Evolutionary conservation across 83 land plant genomes (phyloP).

Genomic region (Isoetes engelmannii): DNA sequence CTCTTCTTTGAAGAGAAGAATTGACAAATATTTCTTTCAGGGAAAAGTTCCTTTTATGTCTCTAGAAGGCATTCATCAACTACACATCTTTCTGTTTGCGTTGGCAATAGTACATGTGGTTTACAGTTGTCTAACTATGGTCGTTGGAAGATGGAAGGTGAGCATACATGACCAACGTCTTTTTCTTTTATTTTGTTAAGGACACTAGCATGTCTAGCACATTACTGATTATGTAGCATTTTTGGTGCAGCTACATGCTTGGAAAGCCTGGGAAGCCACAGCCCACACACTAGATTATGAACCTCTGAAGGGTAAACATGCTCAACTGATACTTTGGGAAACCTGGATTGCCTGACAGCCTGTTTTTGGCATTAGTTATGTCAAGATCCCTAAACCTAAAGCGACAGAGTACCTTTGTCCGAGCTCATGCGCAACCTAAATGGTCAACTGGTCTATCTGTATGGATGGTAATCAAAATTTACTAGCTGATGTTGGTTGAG

Average conservation of each 20-base stretch:
- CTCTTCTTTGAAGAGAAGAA: background rate
- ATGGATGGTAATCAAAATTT: background rate
- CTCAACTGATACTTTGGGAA: no score
- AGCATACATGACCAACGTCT: background rate
- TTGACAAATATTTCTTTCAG: conserved; percentile 13
- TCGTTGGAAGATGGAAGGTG: conserved; percentile 31
- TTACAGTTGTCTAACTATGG: conserved; percentile 34
- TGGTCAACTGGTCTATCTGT: background rate
- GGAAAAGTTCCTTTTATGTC: conserved; percentile 40
- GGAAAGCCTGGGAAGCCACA: conserved; percentile 4
- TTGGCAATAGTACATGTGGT: conserved; percentile 48
- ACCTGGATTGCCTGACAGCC: background rate
- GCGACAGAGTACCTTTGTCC: background rate
- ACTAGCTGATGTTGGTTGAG: background rate
- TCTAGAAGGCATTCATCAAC: conserved; percentile 35
- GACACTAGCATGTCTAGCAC: background rate
- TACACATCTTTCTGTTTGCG: conserved; percentile 47
- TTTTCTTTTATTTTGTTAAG: background rate
- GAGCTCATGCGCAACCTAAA: background rate
- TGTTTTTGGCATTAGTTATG: background rate
- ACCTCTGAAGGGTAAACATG: background rate
- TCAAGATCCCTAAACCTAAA: background rate
- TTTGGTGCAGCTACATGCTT: background rate
- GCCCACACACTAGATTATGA: background rate
- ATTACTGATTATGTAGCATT: background rate